Percentiles rank a stretch among this genome's conserved stretches.
Conservation (phyloP, 768 basidiomycete species). For the Pulveroboletus sp. region DNA sequence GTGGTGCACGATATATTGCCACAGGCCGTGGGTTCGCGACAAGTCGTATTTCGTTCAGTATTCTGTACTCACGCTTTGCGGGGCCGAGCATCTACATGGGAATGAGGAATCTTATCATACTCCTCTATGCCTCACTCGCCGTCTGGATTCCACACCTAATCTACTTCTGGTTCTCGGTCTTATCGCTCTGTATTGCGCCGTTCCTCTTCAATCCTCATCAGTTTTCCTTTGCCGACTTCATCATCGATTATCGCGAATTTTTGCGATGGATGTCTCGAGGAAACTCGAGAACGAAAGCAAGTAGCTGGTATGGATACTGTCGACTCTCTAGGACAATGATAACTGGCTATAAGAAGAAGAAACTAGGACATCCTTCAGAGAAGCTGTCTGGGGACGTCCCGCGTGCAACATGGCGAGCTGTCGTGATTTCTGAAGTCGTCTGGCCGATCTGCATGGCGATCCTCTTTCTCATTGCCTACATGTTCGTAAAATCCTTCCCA, state of each 20-base stretch:
- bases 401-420: constrained; percentile 81
- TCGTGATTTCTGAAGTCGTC: constrained; percentile 79
- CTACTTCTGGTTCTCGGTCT: constrained; percentile 98
- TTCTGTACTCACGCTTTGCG: constrained; percentile 97
- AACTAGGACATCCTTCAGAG: constrained; percentile 95
- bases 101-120: constrained; percentile 85
- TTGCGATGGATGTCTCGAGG: constrained; percentile 99
- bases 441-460: constrained; percentile 72
- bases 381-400: constrained; percentile 94
- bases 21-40: constrained; percentile 99
- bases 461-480: constrained; percentile 79
- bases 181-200: constrained; percentile 92
- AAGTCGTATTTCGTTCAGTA: constrained; percentile 91
- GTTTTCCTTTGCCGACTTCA: constrained; percentile 94
- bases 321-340: constrained; percentile 95
- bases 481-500: constrained; percentile 93
- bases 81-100: constrained; percentile 99
- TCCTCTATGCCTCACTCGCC: constrained; percentile 87
- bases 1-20: constrained; percentile 98
- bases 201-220: constrained; percentile 99
- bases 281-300: constrained; percentile 92
- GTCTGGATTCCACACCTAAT: constrained; percentile 94
- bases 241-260: constrained; percentile 98
- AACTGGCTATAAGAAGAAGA: constrained; percentile 99
- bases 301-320: constrained; percentile 99